Evolutionary conservation across 1,139 yeast genomes (phyloP), one percentile per base, ranked within the genome.

Genomic region (Diutina ranongensis): DNA sequence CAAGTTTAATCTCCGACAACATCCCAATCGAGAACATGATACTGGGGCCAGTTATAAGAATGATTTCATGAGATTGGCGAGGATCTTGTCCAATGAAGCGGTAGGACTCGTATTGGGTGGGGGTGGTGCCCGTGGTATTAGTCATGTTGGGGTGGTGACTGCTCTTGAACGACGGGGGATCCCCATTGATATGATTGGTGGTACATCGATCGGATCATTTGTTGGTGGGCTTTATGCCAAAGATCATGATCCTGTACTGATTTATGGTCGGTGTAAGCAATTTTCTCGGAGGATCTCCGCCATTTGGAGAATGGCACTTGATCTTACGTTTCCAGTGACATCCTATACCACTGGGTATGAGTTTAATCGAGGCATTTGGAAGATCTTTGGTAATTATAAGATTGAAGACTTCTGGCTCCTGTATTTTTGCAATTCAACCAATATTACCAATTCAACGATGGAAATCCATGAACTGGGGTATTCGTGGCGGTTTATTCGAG

Each of bases 281-380:
- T 92, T 92, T 64, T 76, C 95, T 2, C 81, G 80, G 22, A 71
- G 97, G 54, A 71, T 92, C 50, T 78, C 94, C 0, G 84, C 95
- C 2, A 51, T 84, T 7, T 92, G 98, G 98, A 70, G 97, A 53
- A 78, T 84, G 59, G 53, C 81, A 2, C 64, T 85, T 35, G 98
- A 92, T 58, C 64, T 92, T 53, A 92, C 98, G 0, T 84, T 89
- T 58, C 98, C 98, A 0, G 82, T 87, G 0, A 88, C 96, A 0
- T 84, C 97, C 0, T 92, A 92, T 58, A 84, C 94, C 12, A 92
- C 98, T 0, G 98, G 98, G 1, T 95, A 92, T 62, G 97, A 88
- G 60, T 92, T 92, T 62, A 92, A 92, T 60, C 72, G 97, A 54
- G 97, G 98, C 44, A 80, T 92, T 18, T 92, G 97, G 97, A 92